Percentiles rank a stretch among this genome's conserved stretches.
Conservation (phyloP, 2,329 filamentous ascomycete genomes). For the Botrytis fabae region DNA sequence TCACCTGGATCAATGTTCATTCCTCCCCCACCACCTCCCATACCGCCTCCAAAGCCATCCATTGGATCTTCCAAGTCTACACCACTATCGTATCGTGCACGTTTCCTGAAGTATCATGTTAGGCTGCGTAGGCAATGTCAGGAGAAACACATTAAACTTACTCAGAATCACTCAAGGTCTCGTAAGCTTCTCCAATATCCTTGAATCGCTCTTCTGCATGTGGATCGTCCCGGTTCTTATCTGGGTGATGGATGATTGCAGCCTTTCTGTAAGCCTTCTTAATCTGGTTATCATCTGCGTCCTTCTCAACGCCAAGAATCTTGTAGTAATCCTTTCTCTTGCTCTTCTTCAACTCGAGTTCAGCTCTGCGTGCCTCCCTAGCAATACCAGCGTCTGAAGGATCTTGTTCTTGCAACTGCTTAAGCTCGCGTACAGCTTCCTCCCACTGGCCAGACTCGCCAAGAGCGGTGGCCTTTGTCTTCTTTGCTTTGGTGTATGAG, state of each 20-base stretch:
- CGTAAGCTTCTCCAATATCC: slow-evolving; percentile 95
- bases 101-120: slow-evolving; percentile 62
- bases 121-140: slow-evolving; percentile 36
- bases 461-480: slow-evolving; percentile 88
- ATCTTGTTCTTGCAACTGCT: slow-evolving; percentile 78
- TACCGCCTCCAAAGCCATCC: slow-evolving; percentile 68
- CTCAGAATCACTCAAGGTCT: slow-evolving; percentile 91
- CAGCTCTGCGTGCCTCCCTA: slow-evolving; percentile 85
- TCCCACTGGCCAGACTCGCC: slow-evolving; percentile 89
- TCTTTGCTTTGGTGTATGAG: slow-evolving; percentile 83
- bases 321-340: slow-evolving; percentile 99
- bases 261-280: slow-evolving; percentile 97
- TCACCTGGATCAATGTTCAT: slow-evolving; percentile 43
- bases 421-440: slow-evolving; percentile 84
- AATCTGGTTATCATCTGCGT: slow-evolving; percentile 79
- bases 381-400: slow-evolving; percentile 77
- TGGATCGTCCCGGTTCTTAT: slow-evolving; percentile 91
- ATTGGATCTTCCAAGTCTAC: slow-evolving; percentile 85
- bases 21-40: slow-evolving; percentile 50
- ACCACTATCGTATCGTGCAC: slow-evolving; percentile 86
- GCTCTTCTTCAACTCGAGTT: slow-evolving; percentile 96
- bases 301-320: slow-evolving; percentile 86
- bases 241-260: slow-evolving; percentile 90
- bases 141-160: slow-evolving; percentile 51
- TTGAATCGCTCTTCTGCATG: slow-evolving; percentile 91